A percentile compares a stretch with the other conserved stretches of the same genome.
These are phyloP conservation scores for Elaphomyces granulatus DNA, from an alignment of 495 filamentous ascomycete genomes.

Conservation along the genomic window DNA sequence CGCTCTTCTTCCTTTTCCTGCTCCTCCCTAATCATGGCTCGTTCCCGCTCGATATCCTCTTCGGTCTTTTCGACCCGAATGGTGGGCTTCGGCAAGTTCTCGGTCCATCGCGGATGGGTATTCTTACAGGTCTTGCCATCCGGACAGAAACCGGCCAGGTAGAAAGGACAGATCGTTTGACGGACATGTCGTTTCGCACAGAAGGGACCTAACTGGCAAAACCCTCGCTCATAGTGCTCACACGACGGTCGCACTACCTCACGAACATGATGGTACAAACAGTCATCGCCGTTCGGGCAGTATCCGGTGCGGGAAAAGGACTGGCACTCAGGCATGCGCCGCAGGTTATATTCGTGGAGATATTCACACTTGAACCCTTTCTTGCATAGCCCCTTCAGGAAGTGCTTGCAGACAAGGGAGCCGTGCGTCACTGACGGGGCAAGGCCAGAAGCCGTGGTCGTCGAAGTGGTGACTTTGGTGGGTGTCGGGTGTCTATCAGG, in stretches of 20 bases:
- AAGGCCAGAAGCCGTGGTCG: conserved; percentile 40
- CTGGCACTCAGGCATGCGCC: conserved; percentile 95
- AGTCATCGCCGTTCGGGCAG: conserved; percentile 93
- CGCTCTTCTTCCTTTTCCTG: conserved; percentile 37
- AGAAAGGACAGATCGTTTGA: conserved; percentile 60
- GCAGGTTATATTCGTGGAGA: conserved; percentile 94
- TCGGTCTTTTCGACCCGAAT: conserved; percentile 46
- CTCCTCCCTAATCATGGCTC: conserved; percentile 39
- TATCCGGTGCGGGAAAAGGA: conserved; percentile 80
- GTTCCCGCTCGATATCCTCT: conserved; percentile 45
- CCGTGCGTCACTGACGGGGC: conserved; percentile 37
- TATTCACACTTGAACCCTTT: conserved; percentile 94
- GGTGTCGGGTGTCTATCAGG: conserved; percentile 48
- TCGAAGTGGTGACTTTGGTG: conserved; percentile 31
- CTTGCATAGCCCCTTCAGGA: conserved; percentile 92
- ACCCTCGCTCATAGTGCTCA: conserved; percentile 89
- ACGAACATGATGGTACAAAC: conserved; percentile 87
- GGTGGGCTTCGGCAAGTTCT: conserved; percentile 57
- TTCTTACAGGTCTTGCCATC: conserved; percentile 65
- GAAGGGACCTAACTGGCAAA: conserved; percentile 75
- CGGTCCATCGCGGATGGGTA: conserved; percentile 65
- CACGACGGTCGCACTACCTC: conserved; percentile 70
- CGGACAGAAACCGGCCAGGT: conserved; percentile 89
- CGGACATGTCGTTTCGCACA: conserved; percentile 83
- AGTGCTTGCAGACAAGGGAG: conserved; percentile 92